These are phyloP conservation scores for Trichoderma reesei DNA, from an alignment of 495 filamentous ascomycete species.

Conservation along the genomic window DNA sequence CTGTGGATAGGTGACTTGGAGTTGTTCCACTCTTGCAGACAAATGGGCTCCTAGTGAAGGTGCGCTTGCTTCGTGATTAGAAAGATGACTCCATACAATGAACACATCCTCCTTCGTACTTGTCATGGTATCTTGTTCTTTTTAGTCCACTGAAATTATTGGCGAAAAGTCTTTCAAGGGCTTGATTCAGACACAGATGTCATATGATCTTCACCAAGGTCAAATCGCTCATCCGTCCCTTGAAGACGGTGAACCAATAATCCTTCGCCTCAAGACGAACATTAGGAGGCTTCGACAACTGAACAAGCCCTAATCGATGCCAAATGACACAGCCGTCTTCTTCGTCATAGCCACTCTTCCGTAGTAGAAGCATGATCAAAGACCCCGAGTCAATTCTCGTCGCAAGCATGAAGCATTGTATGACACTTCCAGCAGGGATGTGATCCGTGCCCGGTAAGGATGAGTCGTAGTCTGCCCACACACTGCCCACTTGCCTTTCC, in stretches of 20 bases:
- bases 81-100: too few species aligned
- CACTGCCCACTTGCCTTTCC: slow-evolving; percentile 11
- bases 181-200: background rate
- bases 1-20: too few species aligned
- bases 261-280: background rate
- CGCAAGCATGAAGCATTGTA: background rate
- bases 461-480: slow-evolving; percentile 15
- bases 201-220: background rate
- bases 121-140: too few species aligned
- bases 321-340: background rate
- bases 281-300: background rate
- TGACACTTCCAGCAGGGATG: background rate
- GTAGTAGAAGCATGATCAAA: background rate
- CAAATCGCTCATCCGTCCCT: background rate
- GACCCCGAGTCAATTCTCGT: background rate
- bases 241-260: background rate
- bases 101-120: too few species aligned
- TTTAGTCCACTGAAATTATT: too few species aligned
- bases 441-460: background rate
- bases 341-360: background rate
- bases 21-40: too few species aligned
- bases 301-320: background rate
- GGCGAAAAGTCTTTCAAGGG: too few species aligned
- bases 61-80: too few species aligned
- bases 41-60: too few species aligned